phyloP scores from a whole-genome alignment of 1,139 yeast species.

The Arxiozyma slooffiae region DNA sequence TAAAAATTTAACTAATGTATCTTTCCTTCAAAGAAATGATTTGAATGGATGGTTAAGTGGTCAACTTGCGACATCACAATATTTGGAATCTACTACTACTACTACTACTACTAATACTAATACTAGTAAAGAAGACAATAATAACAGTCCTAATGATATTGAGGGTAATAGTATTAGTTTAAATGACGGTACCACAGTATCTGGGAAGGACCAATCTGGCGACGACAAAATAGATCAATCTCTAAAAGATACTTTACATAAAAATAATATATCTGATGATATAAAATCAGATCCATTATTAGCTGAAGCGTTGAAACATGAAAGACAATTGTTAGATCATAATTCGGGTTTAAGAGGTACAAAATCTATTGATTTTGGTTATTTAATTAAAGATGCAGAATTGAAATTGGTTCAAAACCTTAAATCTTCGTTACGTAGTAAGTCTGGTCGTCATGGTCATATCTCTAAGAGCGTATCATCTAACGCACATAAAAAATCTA shows the following conservation, averaged over 20 bases:
- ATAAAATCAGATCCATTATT: conserved; percentile 42
- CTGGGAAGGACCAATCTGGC: not conserved
- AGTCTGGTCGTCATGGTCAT: conserved; percentile 11
- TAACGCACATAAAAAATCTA: conserved; percentile 8
- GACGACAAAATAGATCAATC: not conserved
- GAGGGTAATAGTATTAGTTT: conserved; percentile 2
- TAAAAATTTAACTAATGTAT: conserved; percentile 56
- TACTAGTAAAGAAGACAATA: not conserved
- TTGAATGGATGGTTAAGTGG: conserved; percentile 75
- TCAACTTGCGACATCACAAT: conserved; percentile 46
- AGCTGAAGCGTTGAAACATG: conserved; percentile 46
- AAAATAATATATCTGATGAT: conserved; percentile 4
- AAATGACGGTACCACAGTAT: not conserved
- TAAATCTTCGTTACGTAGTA: conserved; percentile 32
- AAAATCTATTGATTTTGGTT: conserved; percentile 63
- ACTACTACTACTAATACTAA: conserved; percentile 5
- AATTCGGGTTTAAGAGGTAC: conserved; percentile 72
- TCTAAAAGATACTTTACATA: not conserved
- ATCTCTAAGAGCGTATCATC: conserved; percentile 11
- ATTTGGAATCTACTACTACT: conserved; percentile 19
- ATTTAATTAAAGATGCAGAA: conserved; percentile 64
- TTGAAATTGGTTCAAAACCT: conserved; percentile 48
- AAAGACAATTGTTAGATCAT: conserved; percentile 65
- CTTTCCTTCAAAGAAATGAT: conserved; percentile 80
- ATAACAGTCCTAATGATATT: not conserved